phyloP scores from a whole-genome alignment of 495 filamentous ascomycete genomes.

The Neurospora sp. region DNA sequence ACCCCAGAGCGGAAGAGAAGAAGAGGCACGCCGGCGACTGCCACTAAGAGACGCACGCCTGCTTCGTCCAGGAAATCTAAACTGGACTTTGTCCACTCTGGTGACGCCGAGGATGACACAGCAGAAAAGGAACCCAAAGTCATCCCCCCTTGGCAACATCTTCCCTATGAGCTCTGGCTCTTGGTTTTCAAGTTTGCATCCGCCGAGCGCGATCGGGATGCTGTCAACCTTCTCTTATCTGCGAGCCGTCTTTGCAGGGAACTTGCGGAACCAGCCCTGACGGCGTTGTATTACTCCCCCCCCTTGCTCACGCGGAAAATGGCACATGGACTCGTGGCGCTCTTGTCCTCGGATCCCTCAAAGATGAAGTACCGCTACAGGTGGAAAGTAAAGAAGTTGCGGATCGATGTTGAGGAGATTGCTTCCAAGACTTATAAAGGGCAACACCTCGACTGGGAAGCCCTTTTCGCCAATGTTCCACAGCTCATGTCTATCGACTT shows the following conservation, averaged over 20 bases:
- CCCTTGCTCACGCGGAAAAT: slow-evolving; percentile 43
- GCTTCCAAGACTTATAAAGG: slow-evolving; percentile 21
- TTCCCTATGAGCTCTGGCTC: slow-evolving; percentile 64
- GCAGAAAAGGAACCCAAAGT: slow-evolving; percentile 2
- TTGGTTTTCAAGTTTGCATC: slow-evolving; percentile 59
- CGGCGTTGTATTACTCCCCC: slow-evolving; percentile 60
- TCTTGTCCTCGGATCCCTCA: slow-evolving; percentile 30
- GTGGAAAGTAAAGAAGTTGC: slow-evolving; percentile 58
- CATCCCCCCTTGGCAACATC: slow-evolving; percentile 55
- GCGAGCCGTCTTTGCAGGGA: slow-evolving; percentile 50
- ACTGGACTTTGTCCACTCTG: neutral
- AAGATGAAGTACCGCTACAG: slow-evolving; percentile 42
- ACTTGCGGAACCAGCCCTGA: slow-evolving; percentile 66
- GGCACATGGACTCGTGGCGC: slow-evolving; percentile 27
- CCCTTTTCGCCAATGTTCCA: slow-evolving; percentile 34
- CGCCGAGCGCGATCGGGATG: slow-evolving; percentile 36
- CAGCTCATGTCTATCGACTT: slow-evolving; percentile 46
- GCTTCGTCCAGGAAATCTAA: neutral
- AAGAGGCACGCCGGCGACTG: neutral
- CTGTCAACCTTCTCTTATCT: slow-evolving; percentile 49
- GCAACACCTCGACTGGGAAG: slow-evolving; percentile 31
- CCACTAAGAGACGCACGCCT: neutral
- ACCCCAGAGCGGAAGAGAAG: neutral
- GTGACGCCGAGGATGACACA: neutral
- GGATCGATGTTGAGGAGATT: slow-evolving; percentile 47